Evolutionary conservation across 139 green algal species (phyloP), one percentile per base, ranked within the genome.

Genomic region (Tetraselmis striata): DNA sequence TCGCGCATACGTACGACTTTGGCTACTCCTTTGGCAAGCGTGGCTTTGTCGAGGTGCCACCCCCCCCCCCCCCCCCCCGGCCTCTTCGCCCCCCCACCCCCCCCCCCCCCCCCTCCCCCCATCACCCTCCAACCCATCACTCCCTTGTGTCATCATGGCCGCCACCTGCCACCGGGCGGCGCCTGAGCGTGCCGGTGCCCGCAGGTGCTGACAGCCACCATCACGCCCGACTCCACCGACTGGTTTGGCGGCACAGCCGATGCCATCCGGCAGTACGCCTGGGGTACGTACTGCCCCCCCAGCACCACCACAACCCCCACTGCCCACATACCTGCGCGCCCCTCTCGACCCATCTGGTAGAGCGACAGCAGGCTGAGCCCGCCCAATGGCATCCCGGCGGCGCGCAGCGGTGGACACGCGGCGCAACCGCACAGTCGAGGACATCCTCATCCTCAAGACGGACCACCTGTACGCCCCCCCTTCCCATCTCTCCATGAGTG

Each of bases 181-280:
- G 2, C 2, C 30, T 78, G 79, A 83, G 11, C 76, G 74, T 31
- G 74, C 25, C 2, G 74, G 26, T 27, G 25, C 25, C 2, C 2
- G 2, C 74, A 28, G 24, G 85, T 89, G 27, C 84, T 92, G n/a
- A 82, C 87, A 5, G 89, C 89, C 28, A 92, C 88, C 2, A 86
- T 91, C 76, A 93, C 89, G 24, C 88, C 89, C 2, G 83, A 30
- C 26, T 82, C 79, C n/a, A 87, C 83, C 29, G 83, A 92, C 30
- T 93, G 89, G 89, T 93, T 93, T 76, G 85, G 89, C 81, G 89
- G 89, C 5, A 93, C 89, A 28, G 89, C 89, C 26, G 89, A 93
- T 59, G 89, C 89, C 58, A 84, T 92, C 28, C 75, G 89, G n/a
- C 85, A 90, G 82, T 93, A 91, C 83, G 77, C 75, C 2, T 93